Evolutionary conservation across 306 rosid species (phyloP).

Genomic region (Prunus kanzakura): DNA sequence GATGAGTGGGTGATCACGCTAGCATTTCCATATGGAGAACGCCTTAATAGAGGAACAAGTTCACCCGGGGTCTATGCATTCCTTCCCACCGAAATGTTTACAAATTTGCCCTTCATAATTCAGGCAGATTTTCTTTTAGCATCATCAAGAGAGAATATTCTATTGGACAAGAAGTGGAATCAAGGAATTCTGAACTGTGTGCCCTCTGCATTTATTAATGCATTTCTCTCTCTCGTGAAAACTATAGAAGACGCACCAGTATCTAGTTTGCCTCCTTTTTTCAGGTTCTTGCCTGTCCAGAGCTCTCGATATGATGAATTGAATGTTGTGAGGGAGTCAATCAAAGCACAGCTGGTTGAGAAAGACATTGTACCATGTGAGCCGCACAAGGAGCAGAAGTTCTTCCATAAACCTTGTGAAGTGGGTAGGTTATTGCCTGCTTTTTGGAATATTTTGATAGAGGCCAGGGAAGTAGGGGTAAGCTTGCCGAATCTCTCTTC

Average conservation of each 20-base stretch:
- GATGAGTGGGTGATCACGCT: slow-evolving; percentile 59
- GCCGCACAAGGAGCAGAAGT: slow-evolving; percentile 47
- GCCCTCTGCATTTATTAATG: slow-evolving; percentile 57
- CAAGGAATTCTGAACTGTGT: slow-evolving; percentile 68
- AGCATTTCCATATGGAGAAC: slow-evolving; percentile 59
- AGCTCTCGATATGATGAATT: slow-evolving; percentile 35
- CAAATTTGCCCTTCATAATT: slow-evolving; percentile 70
- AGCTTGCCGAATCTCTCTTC: slow-evolving; percentile 48
- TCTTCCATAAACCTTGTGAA: slow-evolving; percentile 57
- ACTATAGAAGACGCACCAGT: slow-evolving; percentile 37
- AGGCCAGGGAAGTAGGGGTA: slow-evolving; percentile 37
- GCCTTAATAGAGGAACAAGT: slow-evolving; percentile 36
- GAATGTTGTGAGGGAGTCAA: slow-evolving; percentile 49
- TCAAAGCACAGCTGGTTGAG: slow-evolving; percentile 36
- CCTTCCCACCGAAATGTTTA: slow-evolving; percentile 78
- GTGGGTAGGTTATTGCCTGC: slow-evolving; percentile 55
- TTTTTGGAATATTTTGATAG: slow-evolving; percentile 50
- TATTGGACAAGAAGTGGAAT: slow-evolving; percentile 66
- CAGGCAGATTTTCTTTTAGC: slow-evolving; percentile 76
- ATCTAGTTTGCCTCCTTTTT: slow-evolving; percentile 40
- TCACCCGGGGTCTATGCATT: slow-evolving; percentile 65
- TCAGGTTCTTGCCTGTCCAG: slow-evolving; percentile 50
- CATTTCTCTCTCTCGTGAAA: slow-evolving; percentile 50
- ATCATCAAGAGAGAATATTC: slow-evolving; percentile 74
- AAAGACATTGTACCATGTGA: slow-evolving; percentile 59